Conservation (phyloP, 305 asterid species). For the Fraxinus baroniana region DNA sequence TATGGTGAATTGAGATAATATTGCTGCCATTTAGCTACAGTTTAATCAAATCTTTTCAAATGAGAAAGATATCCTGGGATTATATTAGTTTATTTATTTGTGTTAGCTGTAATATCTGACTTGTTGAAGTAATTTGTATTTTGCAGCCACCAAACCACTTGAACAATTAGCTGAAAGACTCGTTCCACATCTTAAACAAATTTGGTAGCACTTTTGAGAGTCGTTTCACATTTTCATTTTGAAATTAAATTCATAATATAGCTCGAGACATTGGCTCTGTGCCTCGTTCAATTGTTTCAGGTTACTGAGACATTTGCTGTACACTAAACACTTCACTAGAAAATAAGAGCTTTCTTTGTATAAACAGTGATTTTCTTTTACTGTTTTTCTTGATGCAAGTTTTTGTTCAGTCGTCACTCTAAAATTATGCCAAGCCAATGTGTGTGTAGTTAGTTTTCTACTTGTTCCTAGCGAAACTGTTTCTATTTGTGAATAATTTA, state of each 20-base stretch:
- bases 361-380: conserved; percentile 4
- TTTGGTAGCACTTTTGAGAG: neutral
- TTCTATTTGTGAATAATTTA: conserved; percentile 21
- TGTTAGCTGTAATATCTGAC: neutral
- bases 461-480: neutral
- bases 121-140: conserved; percentile 5
- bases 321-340: neutral
- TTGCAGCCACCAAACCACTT: conserved; percentile 45
- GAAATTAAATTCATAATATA: neutral
- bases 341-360: conserved; percentile 16
- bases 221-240: conserved; percentile 1
- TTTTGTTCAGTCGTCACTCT: neutral
- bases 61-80: neutral
- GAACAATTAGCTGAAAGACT: neutral
- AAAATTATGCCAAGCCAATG: neutral
- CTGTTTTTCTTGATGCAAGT: conserved; percentile 16
- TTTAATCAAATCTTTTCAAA: neutral
- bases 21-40: neutral
- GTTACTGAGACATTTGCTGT: neutral
- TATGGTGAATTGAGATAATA: neutral
- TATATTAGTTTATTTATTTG: neutral
- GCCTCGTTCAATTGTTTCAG: conserved; percentile 9
- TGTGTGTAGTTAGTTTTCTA: neutral
- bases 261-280: conserved; percentile 2
- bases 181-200: conserved; percentile 4